Base-by-base conservation (phyloP, 108 stramenopile species). In the Schizochytrium sp. region DNA sequence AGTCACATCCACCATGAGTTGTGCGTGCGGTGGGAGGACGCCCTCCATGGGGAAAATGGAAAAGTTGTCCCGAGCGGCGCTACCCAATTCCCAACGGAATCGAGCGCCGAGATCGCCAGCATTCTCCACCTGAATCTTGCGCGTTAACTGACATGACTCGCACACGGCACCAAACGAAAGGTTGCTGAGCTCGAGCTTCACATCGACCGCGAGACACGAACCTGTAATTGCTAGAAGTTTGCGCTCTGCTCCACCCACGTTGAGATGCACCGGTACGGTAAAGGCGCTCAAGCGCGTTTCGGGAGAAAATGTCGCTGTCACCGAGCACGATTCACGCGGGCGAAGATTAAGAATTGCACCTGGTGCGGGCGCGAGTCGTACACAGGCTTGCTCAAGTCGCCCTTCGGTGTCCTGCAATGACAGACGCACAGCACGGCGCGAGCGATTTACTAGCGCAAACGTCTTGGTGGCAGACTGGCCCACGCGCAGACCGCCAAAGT, bases 151-250 rank as follows among this genome's bases (percentile, higher is more conserved):
- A 47, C 91, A 90, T 44, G 93, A 91, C 18, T 83, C 88, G 58
- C 91, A 91, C 14, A 95, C 94, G 12, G 88, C 91, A 34, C 94
- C 94, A 29, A 94, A 95, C 16, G 93, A 87, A 0, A 95, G 21
- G 8, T 93, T 83, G 87, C 94, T 93, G 18, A 90, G 92, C 23
- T 69, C 92, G 18, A 95, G 90, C 59, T 48, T 60, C 3, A 93
- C 91, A 48, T 93, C 93, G 72, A 94, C 88, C 44, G 93, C 94
- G 10, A 91, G 88, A 34, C 92, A 92, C 59, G 90, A 88, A 5
- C 94, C 94, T 34, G 87, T 60, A 23, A 95, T 5, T 25, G 69
- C 72, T 14, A 92, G 44, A 34, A 93, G 72, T 0, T 60, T 89
- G 44, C 83, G 6, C n/a, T 58, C 45, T 43, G 58, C 72, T 16